A percentile compares a stretch with the other conserved stretches of the same genome.
These are phyloP conservation scores for Vigna unguiculata DNA, from an alignment of 306 rosid species.

Conservation along the genomic window DNA sequence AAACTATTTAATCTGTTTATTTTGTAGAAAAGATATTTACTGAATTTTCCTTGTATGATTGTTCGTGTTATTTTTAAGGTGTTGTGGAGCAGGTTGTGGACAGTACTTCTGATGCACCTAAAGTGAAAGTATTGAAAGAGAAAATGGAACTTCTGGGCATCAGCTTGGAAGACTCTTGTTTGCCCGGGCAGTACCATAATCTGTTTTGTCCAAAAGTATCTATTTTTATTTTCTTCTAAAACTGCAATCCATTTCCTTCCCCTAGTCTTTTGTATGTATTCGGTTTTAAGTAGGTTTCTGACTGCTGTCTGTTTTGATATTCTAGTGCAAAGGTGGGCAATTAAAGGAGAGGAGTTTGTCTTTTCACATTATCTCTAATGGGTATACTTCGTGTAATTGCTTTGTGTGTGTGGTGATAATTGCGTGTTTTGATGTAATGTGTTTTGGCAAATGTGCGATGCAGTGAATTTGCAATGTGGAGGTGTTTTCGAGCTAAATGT, in stretches of 20 bases:
- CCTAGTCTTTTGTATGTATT: conserved; percentile 7
- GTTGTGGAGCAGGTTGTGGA: conserved; percentile 47
- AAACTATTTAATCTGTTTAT: background rate
- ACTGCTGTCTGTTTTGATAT: conserved; percentile 34
- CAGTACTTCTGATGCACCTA: conserved; percentile 40
- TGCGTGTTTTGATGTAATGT: conserved; percentile 29
- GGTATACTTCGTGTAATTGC: conserved; percentile 54
- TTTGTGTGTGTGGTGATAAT: conserved; percentile 14
- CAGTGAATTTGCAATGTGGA: conserved; percentile 92
- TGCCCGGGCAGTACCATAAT: conserved; percentile 69
- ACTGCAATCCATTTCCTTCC: conserved; percentile 11
- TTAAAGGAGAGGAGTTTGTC: conserved; percentile 87
- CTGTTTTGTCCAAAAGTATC: conserved; percentile 81
- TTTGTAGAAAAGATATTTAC: background rate
- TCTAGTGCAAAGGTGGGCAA: conserved; percentile 84
- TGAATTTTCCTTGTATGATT: conserved; percentile 32
- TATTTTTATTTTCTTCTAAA: background rate
- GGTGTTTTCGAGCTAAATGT: conserved; percentile 79
- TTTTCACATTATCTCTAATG: conserved; percentile 70
- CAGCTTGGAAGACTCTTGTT: conserved; percentile 55
- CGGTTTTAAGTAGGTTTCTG: conserved; percentile 20
- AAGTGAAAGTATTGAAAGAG: conserved; percentile 63
- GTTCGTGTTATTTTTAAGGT: conserved; percentile 46
- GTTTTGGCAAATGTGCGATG: conserved; percentile 36
- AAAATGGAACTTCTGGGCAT: conserved; percentile 76